A percentile compares a stretch with the other conserved stretches of the same genome.
Evolutionary conservation across 2,329 filamentous ascomycete species (phyloP).

Genomic region (Fusarium buharicum): DNA sequence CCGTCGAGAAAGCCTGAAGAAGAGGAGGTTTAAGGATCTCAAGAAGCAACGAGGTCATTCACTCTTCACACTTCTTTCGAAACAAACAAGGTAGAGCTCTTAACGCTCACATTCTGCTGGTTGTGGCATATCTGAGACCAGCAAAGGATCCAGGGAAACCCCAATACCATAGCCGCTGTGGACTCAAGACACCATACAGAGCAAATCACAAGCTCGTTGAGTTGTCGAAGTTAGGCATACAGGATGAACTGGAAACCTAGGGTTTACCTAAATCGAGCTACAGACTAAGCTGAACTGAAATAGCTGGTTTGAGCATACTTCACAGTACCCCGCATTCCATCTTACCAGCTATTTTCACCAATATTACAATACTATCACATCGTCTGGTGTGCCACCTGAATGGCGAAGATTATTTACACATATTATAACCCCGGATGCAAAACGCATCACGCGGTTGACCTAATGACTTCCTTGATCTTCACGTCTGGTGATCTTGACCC

Average conservation of each 20-base stretch:
- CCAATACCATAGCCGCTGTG: not conserved
- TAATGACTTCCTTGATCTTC: not conserved
- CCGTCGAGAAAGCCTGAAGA: constrained; percentile 42
- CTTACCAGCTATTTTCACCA: not conserved
- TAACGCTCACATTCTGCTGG: not conserved
- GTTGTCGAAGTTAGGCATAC: no score
- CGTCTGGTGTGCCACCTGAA: not conserved
- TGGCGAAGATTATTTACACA: not conserved
- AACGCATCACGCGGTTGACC: not conserved
- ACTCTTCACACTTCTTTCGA: not conserved
- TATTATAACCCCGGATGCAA: not conserved
- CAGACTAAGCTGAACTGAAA: no score
- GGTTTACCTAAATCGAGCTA: no score
- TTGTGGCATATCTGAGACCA: not conserved
- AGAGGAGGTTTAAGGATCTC: constrained; percentile 19
- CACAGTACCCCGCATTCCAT: not conserved
- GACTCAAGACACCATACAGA: not conserved
- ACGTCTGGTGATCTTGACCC: constrained; percentile 48
- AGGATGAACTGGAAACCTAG: no score
- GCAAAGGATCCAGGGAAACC: no score
- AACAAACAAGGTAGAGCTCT: not conserved
- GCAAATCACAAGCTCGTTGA: not conserved
- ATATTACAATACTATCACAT: not conserved
- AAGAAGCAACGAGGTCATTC: not conserved
- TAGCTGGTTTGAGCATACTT: not conserved